These are phyloP conservation scores for Halophytophthora polymorphica DNA, from an alignment of 352 stramenopile genomes.

Conservation along the genomic window DNA sequence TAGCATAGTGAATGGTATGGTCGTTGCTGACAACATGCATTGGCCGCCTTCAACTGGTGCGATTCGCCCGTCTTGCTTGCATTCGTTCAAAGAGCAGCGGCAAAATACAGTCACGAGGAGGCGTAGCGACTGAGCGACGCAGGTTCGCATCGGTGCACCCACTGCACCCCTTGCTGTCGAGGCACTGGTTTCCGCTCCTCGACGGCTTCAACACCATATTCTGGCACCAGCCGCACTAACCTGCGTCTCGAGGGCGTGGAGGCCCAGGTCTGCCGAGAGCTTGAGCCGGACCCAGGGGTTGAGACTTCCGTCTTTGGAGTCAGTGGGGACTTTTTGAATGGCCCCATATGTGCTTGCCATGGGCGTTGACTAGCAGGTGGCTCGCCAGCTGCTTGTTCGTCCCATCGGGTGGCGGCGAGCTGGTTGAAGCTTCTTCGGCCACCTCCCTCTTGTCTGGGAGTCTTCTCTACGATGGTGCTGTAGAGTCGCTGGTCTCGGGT, in stretches of 20 bases:
- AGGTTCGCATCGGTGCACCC: conserved; percentile 1
- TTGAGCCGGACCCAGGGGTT: conserved; percentile 7
- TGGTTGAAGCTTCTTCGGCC: conserved; percentile 3
- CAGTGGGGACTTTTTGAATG: conserved; percentile 4
- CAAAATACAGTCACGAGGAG: neutral
- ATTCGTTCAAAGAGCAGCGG: no score
- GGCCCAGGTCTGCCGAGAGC: conserved; percentile 10
- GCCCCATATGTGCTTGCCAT: conserved; percentile 7
- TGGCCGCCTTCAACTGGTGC: conserved; percentile 2
- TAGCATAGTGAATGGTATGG: no score
- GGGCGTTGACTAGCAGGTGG: no score
- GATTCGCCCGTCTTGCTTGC: no score
- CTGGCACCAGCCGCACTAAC: conserved; percentile 12
- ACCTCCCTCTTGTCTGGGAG: conserved; percentile 3
- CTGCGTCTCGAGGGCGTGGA: conserved; percentile 12
- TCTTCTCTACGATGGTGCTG: conserved; percentile 1
- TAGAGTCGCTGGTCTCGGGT: conserved; percentile 9
- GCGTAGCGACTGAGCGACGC: conserved; percentile 7
- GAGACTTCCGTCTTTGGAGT: conserved; percentile 15
- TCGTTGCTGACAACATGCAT: no score
- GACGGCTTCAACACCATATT: conserved; percentile 13
- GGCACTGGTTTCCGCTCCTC: conserved; percentile 17
- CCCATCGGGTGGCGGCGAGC: conserved; percentile 2
- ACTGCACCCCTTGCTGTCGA: conserved; percentile 5
- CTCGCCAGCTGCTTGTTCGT: conserved; percentile 7